A percentile compares a stretch with the other conserved stretches of the same genome.
Evolutionary conservation across 257 asterid species (phyloP).

Genomic region (Solanum rostratum): DNA sequence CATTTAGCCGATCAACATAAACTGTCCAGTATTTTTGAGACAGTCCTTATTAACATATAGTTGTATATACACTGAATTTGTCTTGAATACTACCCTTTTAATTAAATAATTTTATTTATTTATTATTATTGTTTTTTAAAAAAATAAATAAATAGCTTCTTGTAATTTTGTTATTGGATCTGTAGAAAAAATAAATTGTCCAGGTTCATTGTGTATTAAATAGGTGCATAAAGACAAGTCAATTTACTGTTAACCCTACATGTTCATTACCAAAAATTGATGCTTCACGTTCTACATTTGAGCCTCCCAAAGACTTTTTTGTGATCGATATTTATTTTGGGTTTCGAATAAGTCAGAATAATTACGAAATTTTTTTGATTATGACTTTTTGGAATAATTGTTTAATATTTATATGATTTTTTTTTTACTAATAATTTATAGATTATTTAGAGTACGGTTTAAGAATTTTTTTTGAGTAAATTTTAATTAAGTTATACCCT

Average conservation of each 20-base stretch:
- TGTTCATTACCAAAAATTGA: background rate
- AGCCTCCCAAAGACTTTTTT: background rate
- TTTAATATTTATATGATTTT: background rate
- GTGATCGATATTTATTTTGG: background rate
- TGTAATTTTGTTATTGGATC: background rate
- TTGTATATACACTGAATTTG: background rate
- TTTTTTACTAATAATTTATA: background rate
- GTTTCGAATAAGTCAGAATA: background rate
- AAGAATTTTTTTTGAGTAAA: background rate
- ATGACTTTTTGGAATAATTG: background rate
- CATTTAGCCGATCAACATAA: background rate
- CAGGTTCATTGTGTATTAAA: background rate
- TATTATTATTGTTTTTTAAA: background rate
- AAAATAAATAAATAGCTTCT: background rate
- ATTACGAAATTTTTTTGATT: fast-evolving
- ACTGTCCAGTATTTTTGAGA: background rate
- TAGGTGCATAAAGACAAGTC: background rate
- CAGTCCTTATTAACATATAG: background rate
- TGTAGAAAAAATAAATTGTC: background rate
- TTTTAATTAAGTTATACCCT: background rate
- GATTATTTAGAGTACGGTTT: background rate
- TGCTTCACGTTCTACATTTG: background rate
- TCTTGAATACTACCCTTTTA: background rate
- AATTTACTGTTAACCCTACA: background rate
- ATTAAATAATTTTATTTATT: background rate